Conservation (phyloP, 352 stramenopile genomes). For the Pythium volutum region DNA sequence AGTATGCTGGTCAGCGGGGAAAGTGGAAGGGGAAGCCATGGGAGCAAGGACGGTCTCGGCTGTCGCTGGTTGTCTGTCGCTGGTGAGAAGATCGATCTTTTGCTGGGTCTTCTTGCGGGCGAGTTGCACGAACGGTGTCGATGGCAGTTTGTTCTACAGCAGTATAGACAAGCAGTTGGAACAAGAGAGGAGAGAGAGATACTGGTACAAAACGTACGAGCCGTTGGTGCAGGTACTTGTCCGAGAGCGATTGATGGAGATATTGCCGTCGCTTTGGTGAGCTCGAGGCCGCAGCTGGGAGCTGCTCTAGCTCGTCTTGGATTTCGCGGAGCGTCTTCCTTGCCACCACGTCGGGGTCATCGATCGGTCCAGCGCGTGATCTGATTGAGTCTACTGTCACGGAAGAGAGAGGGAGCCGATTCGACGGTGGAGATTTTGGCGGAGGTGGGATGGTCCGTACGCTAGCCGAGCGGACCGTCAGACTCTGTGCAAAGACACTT, state of each 20-base stretch:
- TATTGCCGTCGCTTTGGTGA: not conserved
- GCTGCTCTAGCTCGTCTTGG: conserved; percentile 39
- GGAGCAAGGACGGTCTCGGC: not conserved
- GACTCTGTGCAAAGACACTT: conserved; percentile 17
- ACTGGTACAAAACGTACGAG: conserved; percentile 29
- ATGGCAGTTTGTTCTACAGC: conserved; percentile 36
- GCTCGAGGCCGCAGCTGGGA: conserved; percentile 3
- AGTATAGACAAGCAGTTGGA: not conserved
- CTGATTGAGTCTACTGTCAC: not conserved
- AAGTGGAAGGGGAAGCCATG: too few relatives aligned
- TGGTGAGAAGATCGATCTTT: conserved; percentile 38
- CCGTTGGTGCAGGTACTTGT: conserved; percentile 38
- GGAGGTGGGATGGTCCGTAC: not conserved
- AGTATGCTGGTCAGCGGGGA: conserved; percentile 34
- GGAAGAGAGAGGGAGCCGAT: too few relatives aligned
- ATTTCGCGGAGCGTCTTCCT: conserved; percentile 40
- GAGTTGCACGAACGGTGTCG: conserved; percentile 52
- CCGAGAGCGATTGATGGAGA: conserved; percentile 22
- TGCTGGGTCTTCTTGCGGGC: conserved; percentile 39
- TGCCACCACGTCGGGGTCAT: conserved; percentile 37
- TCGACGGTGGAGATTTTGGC: not conserved
- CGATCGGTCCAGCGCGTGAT: not conserved
- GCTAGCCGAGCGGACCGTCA: not conserved
- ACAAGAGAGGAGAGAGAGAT: not conserved
- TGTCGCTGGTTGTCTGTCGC: not conserved